Evolutionary conservation across 2,329 filamentous ascomycete genomes (phyloP).

Genomic region (Fusarium kyushuense): DNA sequence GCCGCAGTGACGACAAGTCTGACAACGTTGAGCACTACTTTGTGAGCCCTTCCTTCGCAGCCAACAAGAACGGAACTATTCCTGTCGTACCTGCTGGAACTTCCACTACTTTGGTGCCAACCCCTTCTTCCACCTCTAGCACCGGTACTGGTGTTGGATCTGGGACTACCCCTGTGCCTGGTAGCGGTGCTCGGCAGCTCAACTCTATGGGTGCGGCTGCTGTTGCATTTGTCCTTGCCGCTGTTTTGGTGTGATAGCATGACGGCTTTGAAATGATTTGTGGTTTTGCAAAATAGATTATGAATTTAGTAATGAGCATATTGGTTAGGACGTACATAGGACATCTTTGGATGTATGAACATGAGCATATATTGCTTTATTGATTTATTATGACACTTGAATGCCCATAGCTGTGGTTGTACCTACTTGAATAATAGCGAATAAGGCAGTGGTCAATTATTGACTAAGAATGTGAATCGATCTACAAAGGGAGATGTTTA

Average conservation of each 20-base stretch:
- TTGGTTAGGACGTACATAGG: background rate
- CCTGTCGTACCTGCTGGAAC: slow-evolving; percentile 12
- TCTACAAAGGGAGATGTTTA: background rate
- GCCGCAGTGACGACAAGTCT: slow-evolving; percentile 9
- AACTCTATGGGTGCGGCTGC: slow-evolving; percentile 51
- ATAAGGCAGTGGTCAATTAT: background rate
- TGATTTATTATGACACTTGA: background rate
- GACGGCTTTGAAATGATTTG: background rate
- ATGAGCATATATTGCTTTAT: slow-evolving; percentile 1
- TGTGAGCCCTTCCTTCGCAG: slow-evolving; percentile 28
- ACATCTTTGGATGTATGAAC: slow-evolving; percentile 5
- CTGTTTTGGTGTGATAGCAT: slow-evolving; percentile 47
- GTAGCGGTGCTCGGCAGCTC: slow-evolving; percentile 41
- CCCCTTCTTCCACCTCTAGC: slow-evolving; percentile 45
- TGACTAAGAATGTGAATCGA: background rate
- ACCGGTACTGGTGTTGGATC: slow-evolving; percentile 21
- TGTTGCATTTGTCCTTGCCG: slow-evolving; percentile 49
- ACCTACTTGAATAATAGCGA: background rate
- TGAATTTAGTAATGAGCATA: slow-evolving; percentile 11
- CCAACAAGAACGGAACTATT: slow-evolving; percentile 45
- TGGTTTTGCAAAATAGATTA: slow-evolving; percentile 9
- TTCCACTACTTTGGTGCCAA: slow-evolving; percentile 30
- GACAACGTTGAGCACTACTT: slow-evolving; percentile 17
- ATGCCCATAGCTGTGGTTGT: background rate
- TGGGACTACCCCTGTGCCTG: slow-evolving; percentile 24